Evolutionary conservation across 129 eudicot species (phyloP), one percentile per base, ranked within the genome.

Genomic region (Tanacetum coccineum): DNA sequence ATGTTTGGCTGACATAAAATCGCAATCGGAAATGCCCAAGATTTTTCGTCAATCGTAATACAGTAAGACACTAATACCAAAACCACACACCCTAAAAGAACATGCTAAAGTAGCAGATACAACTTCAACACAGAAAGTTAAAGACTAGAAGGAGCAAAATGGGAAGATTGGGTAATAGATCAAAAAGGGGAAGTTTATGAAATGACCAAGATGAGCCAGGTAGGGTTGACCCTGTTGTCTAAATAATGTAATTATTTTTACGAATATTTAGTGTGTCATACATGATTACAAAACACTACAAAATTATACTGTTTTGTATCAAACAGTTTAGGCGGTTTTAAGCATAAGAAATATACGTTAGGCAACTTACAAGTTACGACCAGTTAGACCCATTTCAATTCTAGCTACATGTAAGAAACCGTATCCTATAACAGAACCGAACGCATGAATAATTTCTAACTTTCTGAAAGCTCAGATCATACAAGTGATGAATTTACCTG

Each of bases 401-500:
- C 10, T 36, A 1, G 42, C 42, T 36, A 30, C 21, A 30, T 32
- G 67, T 26, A 58, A 46, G n/a, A 70, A 28, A 59, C 30, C 9
- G 4, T 67, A 30, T 56, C 67, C 45, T 56, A 20, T 52, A 47
- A 26, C 59, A 65, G 70, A 66, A 54, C 5, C 60, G 44, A 11
- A 22, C 10, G 48, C 32, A 50, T 55, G 50, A 54, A 52, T 10
- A 51, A 36, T 60, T 22, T 59, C 59, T 59, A 71, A 59, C 58
- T 26, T 70, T 47, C 40, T 52, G 25, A 71, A 18, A 36, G 4
- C 12, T 63, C 59, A 40, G 32, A 59, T 46, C 40, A 51, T 58
- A 64, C 75, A 44, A 62, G 40, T 50, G 58, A 62, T 25, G 15
- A 4, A 58, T 83, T 56, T 56, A 91, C 97, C 97, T 91, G 87